Evolutionary conservation across 2,329 filamentous ascomycete species (phyloP), one percentile per base, ranked within the genome.

Genomic region (Aspergillus caelatus): DNA sequence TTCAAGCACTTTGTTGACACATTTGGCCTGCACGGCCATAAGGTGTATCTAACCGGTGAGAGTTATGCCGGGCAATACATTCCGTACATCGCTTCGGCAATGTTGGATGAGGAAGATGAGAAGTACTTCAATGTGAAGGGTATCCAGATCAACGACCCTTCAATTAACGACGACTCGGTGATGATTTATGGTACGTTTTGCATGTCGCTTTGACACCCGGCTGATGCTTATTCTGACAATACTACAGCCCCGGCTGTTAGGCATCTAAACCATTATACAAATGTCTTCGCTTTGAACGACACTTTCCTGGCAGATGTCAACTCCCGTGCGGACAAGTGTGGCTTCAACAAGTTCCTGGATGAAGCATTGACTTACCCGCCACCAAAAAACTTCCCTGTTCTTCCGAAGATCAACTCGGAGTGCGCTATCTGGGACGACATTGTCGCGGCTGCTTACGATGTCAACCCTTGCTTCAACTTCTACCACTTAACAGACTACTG

Each of bases 381-480:
- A 0, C 79, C 82, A 0, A 86, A 88, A 7, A 81, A 82, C 4
- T 82, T 91, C 21, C 89, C 83, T 0, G 83, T 84, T 0, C 83
- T 82, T n/a, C 76, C 77, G n/a, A 71, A 79, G 57, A 74, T 79
- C 23, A 69, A 73, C 50, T 75, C 77, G 1, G 71, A 77, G 0
- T 93, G 91, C 73, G 79, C 80, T 45, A 71, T 91, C 14, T 89
- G 84, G 73, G 75, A 83, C 57, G 80, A 84, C 19, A 84, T 91
- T 30, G 79, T 80, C 66, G 70, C 80, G 0, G 88, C 87, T n/a
- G 84, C 84, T 8, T 67, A 80, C 4, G 72, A 81, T 4, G 76
- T 87, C 46, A 94, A 94, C 78, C 91, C 91, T 0, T 94, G 92
- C 81, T 95, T 91, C 79, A 88, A 92, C 74, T 81, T 90, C 8